Evolutionary conservation across 441 rosid species (phyloP).

Genomic region (Bruguiera hainesii): DNA sequence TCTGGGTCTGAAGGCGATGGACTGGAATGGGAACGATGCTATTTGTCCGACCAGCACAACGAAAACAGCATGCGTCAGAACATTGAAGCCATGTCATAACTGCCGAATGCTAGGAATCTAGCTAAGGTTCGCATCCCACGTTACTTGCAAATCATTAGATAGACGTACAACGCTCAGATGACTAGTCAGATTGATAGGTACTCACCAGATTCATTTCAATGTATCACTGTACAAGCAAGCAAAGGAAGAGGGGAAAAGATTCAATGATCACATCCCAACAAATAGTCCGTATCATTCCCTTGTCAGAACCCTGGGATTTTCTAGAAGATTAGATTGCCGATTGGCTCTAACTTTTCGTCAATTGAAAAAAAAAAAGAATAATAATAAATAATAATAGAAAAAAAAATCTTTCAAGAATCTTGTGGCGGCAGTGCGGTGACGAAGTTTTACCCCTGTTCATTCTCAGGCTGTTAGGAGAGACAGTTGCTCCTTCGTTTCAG

Average conservation of each 20-base stretch:
- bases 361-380: not conserved
- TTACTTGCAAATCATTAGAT: too few species aligned
- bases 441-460: not conserved
- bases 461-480: not conserved
- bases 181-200: too few species aligned
- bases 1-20: too few species aligned
- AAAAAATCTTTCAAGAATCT: not conserved
- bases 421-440: not conserved
- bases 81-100: too few species aligned
- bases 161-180: too few species aligned
- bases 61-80: too few species aligned
- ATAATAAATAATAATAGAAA: not conserved
- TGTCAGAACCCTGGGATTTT: not conserved
- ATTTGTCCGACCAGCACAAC: too few species aligned
- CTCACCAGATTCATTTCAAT: not conserved
- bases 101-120: too few species aligned
- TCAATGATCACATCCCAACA: not conserved
- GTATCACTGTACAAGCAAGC: slow-evolving; percentile 1
- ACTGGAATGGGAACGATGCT: too few species aligned
- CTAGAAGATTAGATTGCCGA: not conserved
- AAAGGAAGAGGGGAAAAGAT: not conserved
- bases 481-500: not conserved
- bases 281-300: not conserved
- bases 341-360: not conserved
- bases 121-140: too few species aligned